Evolutionary conservation across 2,329 filamentous ascomycete species (phyloP).

Genomic region (Trichoderma semiorbis): DNA sequence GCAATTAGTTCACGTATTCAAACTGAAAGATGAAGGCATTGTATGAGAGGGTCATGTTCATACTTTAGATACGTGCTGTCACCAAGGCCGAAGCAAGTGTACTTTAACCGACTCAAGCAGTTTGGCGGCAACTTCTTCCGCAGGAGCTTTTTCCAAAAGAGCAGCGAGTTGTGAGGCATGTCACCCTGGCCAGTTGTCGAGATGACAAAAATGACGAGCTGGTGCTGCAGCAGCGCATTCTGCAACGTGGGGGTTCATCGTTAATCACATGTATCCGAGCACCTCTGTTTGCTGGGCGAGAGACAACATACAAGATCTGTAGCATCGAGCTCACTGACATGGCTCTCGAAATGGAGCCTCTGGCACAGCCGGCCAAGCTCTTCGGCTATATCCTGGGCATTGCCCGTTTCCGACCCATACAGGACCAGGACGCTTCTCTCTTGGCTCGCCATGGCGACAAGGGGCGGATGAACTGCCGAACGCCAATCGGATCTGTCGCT

Average conservation of each 20-base stretch:
- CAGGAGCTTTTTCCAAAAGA: slow-evolving; percentile 82
- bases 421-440: slow-evolving; percentile 61
- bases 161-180: slow-evolving; percentile 75
- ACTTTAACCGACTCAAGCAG: slow-evolving; percentile 66
- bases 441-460: slow-evolving; percentile 26
- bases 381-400: slow-evolving; percentile 84
- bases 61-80: slow-evolving; percentile 94
- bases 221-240: slow-evolving; percentile 49
- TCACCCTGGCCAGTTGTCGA: slow-evolving; percentile 96
- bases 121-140: slow-evolving; percentile 71
- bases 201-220: slow-evolving; percentile 72
- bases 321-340: slow-evolving; percentile 73
- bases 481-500: not conserved
- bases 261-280: not conserved
- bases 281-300: not conserved
- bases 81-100: slow-evolving; percentile 85
- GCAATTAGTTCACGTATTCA: not conserved
- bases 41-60: slow-evolving; percentile 25
- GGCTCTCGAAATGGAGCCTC: slow-evolving; percentile 73
- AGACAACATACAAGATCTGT: slow-evolving; percentile 64
- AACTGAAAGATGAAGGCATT: not conserved
- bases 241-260: slow-evolving; percentile 24
- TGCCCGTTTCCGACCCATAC: slow-evolving; percentile 94
- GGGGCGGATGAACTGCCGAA: not conserved
- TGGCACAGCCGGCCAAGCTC: slow-evolving; percentile 73